Evolutionary conservation across 1,284 basidiomycete genomes (phyloP), one percentile per base, ranked within the genome.

Genomic region (Ceratobasidium sp.): DNA sequence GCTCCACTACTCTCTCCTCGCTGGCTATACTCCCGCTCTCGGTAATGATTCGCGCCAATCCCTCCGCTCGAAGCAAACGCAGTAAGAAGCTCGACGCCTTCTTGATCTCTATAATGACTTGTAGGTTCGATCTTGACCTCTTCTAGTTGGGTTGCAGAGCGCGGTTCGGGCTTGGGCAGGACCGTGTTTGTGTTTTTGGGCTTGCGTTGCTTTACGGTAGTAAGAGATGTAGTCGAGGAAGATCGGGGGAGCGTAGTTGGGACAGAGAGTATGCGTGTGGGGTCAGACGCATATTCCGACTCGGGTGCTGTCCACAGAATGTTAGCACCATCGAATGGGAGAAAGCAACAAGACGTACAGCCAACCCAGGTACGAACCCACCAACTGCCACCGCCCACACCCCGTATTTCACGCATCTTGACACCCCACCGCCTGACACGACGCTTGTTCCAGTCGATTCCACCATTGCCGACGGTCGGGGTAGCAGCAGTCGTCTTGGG

Each of bases 281-380:
- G 65, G 52, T 69, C 65, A 3, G 65, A 69, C 10, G 65, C 65
- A 36, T 69, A 69, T 39, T 69, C 52, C 30, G 65, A 69, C 36
- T 69, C 52, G 21, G 32, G 21, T 1, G 52, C 65, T 69, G 21
- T 39, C 21, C 1, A 14, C 41, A 9, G 16, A 39, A n/a, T 16
- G n/a, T 43, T 43, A 41, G n/a, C 3, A 10, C 36, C 55, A 58
- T 9, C 3, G n/a, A 39, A 8, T 45, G 30, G 21, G 21, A 12
- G 39, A 45, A 57, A 30, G 18, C 14, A 41, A 30, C 8, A 2
- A 30, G 23, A 32, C 65, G 55, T 30, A 69, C 65, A 52, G 16
- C 65, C 65, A 30, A 69, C 65, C 65, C 65, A 69, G 16, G 65
- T 43, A 4, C 53, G 34, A 39, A 69, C 65, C 65, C 65, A 69